These are phyloP conservation scores for Furcasterigmium furcatum DNA, from an alignment of 2,329 filamentous ascomycete genomes.

Conservation along the genomic window DNA sequence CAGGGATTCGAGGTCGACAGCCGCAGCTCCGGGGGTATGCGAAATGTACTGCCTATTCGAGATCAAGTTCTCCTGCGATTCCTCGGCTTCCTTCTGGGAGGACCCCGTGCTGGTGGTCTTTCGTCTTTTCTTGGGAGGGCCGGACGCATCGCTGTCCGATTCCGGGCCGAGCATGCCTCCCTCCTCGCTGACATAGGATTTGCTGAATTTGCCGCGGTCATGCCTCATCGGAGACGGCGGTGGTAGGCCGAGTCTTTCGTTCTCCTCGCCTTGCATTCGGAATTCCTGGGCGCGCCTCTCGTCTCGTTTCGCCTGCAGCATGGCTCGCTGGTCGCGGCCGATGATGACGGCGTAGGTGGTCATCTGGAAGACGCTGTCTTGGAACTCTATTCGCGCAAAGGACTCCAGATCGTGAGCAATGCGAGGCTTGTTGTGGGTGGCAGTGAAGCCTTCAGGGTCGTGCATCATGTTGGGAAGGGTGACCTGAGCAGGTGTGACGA, in stretches of 20 bases:
- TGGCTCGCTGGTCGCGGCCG: conserved; percentile 64
- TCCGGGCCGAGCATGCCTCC: conserved; percentile 66
- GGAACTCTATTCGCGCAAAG: conserved; percentile 63
- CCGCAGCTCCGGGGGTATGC: conserved; percentile 55
- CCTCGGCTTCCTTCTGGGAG: conserved; percentile 37
- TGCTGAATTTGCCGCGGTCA: conserved; percentile 54
- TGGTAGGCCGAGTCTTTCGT: conserved; percentile 44
- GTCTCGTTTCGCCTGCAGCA: conserved; percentile 50
- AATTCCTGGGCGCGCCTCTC: conserved; percentile 45
- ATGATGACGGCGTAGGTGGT: conserved; percentile 71
- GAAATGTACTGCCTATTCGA: conserved; percentile 59
- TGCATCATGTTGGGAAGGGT: conserved; percentile 35
- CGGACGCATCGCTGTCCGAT: conserved; percentile 51
- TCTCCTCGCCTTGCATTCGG: conserved; percentile 40
- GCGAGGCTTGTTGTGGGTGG: conserved; percentile 12
- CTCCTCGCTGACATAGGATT: conserved; percentile 66
- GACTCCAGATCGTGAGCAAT: conserved; percentile 43
- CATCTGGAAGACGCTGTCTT: conserved; percentile 76
- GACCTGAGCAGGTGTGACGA: conserved; percentile 43
- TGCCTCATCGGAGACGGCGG: conserved; percentile 46
- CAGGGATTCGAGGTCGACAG: conserved; percentile 56
- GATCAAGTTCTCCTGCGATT: conserved; percentile 43
- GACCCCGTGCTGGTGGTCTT: conserved; percentile 42
- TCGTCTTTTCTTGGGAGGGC: conserved; percentile 42
- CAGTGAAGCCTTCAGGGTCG: conserved; percentile 20